phyloP scores from a whole-genome alignment of 106 monocot species.

The Gastrodia elata region DNA sequence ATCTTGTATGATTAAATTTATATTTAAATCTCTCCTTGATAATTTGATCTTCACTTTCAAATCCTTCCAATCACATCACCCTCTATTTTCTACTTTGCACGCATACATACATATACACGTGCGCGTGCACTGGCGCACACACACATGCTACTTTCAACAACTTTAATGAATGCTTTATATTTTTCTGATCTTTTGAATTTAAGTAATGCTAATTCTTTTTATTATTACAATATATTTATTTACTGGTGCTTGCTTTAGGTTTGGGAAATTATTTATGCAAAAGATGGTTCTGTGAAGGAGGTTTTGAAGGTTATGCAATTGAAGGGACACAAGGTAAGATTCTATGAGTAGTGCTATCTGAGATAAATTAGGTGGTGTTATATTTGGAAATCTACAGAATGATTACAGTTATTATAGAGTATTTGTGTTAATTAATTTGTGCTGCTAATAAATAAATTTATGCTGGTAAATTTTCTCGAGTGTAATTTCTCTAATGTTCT shows the following conservation, averaged over 20 bases:
- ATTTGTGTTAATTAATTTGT: not conserved
- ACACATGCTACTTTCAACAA: too few relatives aligned
- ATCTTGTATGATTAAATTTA: too few relatives aligned
- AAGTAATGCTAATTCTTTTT: not conserved
- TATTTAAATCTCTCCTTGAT: too few relatives aligned
- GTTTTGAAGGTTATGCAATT: slow-evolving; percentile 91
- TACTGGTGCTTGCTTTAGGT: slow-evolving; percentile 39
- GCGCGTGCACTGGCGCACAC: too few relatives aligned
- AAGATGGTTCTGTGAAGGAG: slow-evolving; percentile 96
- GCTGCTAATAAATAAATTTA: not conserved
- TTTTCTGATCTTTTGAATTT: not conserved
- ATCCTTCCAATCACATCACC: too few relatives aligned
- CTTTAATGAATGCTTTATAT: too few relatives aligned
- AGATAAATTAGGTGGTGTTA: not conserved
- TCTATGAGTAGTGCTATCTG: not conserved
- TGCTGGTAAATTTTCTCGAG: not conserved
- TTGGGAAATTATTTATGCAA: slow-evolving; percentile 91
- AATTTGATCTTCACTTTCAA: too few relatives aligned
- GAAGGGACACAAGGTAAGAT: slow-evolving; percentile 87
- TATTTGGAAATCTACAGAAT: not conserved
- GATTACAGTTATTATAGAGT: not conserved
- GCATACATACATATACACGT: not conserved
- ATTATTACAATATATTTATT: not conserved
- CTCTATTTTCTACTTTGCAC: too few relatives aligned
- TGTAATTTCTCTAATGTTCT: not conserved